Percentiles rank a stretch among this genome's conserved stretches.
These are phyloP conservation scores for Naegleria lovaniensis DNA, from an alignment of 208 protist genomes.

Conservation along the genomic window DNA sequence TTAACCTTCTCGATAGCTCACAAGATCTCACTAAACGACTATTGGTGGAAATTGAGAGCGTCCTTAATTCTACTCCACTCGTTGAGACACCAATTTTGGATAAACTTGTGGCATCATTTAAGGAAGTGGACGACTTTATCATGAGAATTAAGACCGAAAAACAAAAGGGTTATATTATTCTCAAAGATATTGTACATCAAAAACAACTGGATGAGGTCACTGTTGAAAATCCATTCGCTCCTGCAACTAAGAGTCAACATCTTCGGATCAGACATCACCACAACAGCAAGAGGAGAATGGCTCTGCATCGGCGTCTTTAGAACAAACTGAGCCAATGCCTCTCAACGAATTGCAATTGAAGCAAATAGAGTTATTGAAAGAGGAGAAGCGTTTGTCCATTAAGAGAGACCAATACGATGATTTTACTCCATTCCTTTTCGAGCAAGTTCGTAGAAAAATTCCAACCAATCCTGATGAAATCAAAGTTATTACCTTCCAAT, in stretches of 20 bases:
- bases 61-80: not conserved
- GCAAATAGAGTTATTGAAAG: slow-evolving; percentile 6
- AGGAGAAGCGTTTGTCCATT: not conserved
- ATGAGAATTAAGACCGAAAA: not conserved
- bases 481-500: slow-evolving; percentile 45
- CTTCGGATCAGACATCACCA: too few species aligned
- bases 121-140: slow-evolving; percentile 29
- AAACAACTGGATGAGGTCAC: not conserved
- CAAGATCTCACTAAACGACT: not conserved
- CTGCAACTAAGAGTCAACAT: not conserved
- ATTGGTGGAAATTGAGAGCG: not conserved
- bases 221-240: not conserved
- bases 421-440: slow-evolving; percentile 75
- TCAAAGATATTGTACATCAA: not conserved
- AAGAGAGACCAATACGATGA: slow-evolving; percentile 66
- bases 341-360: not conserved
- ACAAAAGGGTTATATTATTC: slow-evolving; percentile 15
- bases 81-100: not conserved
- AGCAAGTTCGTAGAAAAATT: slow-evolving; percentile 52
- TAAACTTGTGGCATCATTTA: not conserved
- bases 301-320: not conserved
- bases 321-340: not conserved
- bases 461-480: not conserved
- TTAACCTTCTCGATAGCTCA: not conserved
- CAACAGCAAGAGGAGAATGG: not conserved